Conservation (phyloP, 768 basidiomycete genomes). For the Termitomyces eurrhizus region DNA sequence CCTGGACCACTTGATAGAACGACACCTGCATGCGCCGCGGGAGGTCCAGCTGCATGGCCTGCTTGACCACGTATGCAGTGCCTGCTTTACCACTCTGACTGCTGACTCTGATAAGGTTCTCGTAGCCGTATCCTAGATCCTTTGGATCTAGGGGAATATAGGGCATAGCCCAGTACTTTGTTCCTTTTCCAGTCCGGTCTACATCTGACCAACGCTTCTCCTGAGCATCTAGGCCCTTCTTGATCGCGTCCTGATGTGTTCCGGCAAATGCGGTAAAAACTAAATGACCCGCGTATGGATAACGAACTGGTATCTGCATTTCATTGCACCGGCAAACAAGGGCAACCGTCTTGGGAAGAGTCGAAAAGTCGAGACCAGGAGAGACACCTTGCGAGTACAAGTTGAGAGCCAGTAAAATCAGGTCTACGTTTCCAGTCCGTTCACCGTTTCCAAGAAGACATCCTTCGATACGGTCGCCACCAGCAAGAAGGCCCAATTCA, state of each 20-base stretch:
- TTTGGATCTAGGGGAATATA: constrained; percentile 85
- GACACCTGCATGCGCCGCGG: constrained; percentile 79
- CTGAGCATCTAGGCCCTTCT: constrained; percentile 79
- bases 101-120: constrained; percentile 86
- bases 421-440: constrained; percentile 82
- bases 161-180: constrained; percentile 68
- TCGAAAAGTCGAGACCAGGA: constrained; percentile 74
- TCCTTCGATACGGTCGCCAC: constrained; percentile 76
- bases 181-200: constrained; percentile 36
- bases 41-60: constrained; percentile 68
- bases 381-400: constrained; percentile 77
- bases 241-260: constrained; percentile 83
- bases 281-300: constrained; percentile 81
- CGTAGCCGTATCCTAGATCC: constrained; percentile 80
- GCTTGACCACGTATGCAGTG: constrained; percentile 78
- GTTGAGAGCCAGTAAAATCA: constrained; percentile 80
- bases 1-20: constrained; percentile 78
- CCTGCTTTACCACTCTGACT: constrained; percentile 87
- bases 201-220: constrained; percentile 47
- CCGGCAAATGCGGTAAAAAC: constrained; percentile 88
- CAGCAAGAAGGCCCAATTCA: constrained; percentile 74
- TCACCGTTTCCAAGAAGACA: constrained; percentile 86
- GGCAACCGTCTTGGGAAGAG: constrained; percentile 69
- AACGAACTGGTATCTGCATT: constrained; percentile 72
- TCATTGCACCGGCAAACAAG: constrained; percentile 79